phyloP scores from a whole-genome alignment of 306 rosid genomes.

The Vigna unguiculata region DNA sequence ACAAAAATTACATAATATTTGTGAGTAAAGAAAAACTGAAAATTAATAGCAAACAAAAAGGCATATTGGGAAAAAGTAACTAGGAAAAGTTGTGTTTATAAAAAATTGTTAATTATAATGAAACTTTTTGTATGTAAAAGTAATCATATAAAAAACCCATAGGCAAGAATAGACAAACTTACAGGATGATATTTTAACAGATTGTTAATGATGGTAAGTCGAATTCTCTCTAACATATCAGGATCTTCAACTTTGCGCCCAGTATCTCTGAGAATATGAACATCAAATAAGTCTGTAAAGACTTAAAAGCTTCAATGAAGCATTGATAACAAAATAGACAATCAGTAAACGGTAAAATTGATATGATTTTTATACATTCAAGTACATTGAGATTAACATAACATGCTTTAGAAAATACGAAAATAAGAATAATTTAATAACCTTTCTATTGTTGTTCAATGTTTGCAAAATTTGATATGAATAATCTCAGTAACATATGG shows the following conservation, averaged over 20 bases:
- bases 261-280: conserved; percentile 65
- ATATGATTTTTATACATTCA: conserved; percentile 24
- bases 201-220: conserved; percentile 92
- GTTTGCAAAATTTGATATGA: not conserved
- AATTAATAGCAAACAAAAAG: conserved; percentile 32
- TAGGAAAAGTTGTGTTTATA: conserved; percentile 17
- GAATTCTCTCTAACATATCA: conserved; percentile 89
- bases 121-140: conserved; percentile 24
- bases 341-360: conserved; percentile 12
- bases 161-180: conserved; percentile 49
- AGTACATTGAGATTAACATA: not conserved
- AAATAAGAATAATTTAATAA: not conserved
- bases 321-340: conserved; percentile 6
- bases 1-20: conserved; percentile 42
- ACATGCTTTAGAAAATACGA: not conserved
- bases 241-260: conserved; percentile 99
- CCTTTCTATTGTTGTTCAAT: not conserved
- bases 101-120: conserved; percentile 23
- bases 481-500: not conserved
- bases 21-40: conserved; percentile 30
- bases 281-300: conserved; percentile 44
- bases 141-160: conserved; percentile 31
- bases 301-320: conserved; percentile 38
- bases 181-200: conserved; percentile 96
- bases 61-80: conserved; percentile 3